Evolutionary conservation across 768 basidiomycete genomes (phyloP).

Genomic region (Boletus fagicola): DNA sequence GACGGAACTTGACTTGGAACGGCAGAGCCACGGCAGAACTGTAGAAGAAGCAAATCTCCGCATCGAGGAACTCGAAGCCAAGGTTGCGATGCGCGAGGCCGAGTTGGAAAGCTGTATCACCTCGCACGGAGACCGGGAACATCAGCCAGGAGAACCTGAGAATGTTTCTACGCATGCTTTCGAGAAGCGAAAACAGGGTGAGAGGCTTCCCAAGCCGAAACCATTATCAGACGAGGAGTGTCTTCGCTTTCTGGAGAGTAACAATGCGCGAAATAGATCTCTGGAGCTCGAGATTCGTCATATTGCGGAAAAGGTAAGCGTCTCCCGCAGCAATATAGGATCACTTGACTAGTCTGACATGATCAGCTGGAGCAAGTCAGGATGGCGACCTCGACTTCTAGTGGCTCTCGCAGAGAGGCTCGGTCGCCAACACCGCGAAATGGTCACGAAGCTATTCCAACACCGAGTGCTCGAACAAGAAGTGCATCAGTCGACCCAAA

Average conservation of each 20-base stretch:
- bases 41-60: slow-evolving; percentile 40
- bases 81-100: slow-evolving; percentile 55
- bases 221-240: slow-evolving; percentile 39
- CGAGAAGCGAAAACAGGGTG: neutral
- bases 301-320: slow-evolving; percentile 37
- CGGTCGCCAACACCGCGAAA: neutral
- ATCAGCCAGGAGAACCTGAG: neutral
- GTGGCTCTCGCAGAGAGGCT: neutral
- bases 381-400: slow-evolving; percentile 2
- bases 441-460: neutral
- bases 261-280: slow-evolving; percentile 39
- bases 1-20: slow-evolving; percentile 45
- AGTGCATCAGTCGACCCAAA: slow-evolving; percentile 25
- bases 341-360: neutral
- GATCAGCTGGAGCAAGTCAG: slow-evolving; percentile 26
- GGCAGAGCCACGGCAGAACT: slow-evolving; percentile 40
- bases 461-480: slow-evolving; percentile 15
- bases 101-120: slow-evolving; percentile 44
- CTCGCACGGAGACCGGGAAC: slow-evolving; percentile 3
- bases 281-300: slow-evolving; percentile 45
- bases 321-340: neutral
- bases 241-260: slow-evolving; percentile 39
- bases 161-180: neutral
- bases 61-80: slow-evolving; percentile 48
- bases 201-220: slow-evolving; percentile 15